Conservation (phyloP, 164 flowering plant species). For the Berberis vulgaris region DNA sequence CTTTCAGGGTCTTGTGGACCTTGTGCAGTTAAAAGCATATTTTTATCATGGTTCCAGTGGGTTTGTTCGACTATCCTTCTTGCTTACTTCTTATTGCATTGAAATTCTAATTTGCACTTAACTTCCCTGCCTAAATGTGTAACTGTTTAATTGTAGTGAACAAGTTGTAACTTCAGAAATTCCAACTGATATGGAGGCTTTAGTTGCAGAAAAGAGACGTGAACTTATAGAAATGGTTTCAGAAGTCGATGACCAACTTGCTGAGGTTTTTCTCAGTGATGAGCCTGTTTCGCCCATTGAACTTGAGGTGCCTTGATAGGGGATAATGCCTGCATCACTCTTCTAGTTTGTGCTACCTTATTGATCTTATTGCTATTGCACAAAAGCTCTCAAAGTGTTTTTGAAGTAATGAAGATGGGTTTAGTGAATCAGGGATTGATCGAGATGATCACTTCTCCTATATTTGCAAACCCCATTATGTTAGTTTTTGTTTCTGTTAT, state of each 20-base stretch:
- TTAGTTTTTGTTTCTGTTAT: not conserved
- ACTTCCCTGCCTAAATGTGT: not conserved
- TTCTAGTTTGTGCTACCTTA: not conserved
- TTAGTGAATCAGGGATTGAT: no score
- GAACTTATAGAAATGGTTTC: constrained; percentile 89
- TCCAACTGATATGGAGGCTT: constrained; percentile 62
- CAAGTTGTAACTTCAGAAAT: constrained; percentile 54
- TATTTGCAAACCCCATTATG: not conserved
- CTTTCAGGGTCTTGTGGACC: constrained; percentile 90
- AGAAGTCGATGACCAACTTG: constrained; percentile 95
- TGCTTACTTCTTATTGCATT: not conserved
- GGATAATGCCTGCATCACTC: not conserved
- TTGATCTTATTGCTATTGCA: not conserved
- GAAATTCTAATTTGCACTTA: not conserved
- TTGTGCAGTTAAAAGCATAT: constrained; percentile 77
- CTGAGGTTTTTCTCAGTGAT: constrained; percentile 79
- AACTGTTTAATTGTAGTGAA: constrained; percentile 45
- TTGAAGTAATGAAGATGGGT: no score
- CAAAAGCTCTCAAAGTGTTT: no score
- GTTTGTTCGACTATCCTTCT: constrained; percentile 33
- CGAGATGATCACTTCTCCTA: not conserved
- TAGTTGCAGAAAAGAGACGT: constrained; percentile 74
- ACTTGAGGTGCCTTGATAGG: constrained; percentile 58
- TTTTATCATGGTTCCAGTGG: constrained; percentile 89
- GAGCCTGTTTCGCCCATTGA: constrained; percentile 80